Base-by-base conservation (phyloP, 2,329 filamentous ascomycete genomes). In the Apiospora aurea region DNA sequence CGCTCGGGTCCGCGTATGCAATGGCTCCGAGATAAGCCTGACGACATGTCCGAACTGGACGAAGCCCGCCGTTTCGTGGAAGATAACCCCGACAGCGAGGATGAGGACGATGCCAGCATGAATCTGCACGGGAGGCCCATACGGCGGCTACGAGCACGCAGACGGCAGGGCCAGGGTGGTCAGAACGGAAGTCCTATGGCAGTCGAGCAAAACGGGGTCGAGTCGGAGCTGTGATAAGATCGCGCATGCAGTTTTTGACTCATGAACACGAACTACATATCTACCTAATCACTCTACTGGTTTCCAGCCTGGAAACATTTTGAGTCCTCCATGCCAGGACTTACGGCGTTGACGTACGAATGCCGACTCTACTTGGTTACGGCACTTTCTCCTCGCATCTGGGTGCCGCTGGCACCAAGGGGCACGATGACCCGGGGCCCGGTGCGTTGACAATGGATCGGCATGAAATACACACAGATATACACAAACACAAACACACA, bases 1-100 rank as follows among this genome's bases (percentile, higher is more conserved):
- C 91, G 93, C 76, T 95, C 94, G 34, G 96, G 96, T 0, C 96
- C 96, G 16, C 89, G 96, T 73, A 99, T 99, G 96, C 95, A 95
- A 81, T 99, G 96, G 96, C 85, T 99, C 77, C 91, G 96, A 76
- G 91, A 93, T 82, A 93, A 95, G 80, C 96, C 96, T 0, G 86
- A 87, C 18, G 90, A 97, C 78, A 87, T 97, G 71, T 91, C 87
- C 61, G 93, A 97, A 77, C 86, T 98, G 69, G 95, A 99, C 79
- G 96, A 99, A 83, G 87, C 88, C n/a, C 84, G 86, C 14, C 81
- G 83, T 10, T 89, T 86, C 75, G 86, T 84, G 34, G 85, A 86
- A 72, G 84, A 88, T 67, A 85, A 89, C 74, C 84, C 83, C 2
- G 88, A 90, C 66, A 86, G 84, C 34, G 89, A 91, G n/a, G 87